Evolutionary conservation across 768 basidiomycete species (phyloP), one percentile per base, ranked within the genome.

Genomic region (Xerocomus spinulosus): DNA sequence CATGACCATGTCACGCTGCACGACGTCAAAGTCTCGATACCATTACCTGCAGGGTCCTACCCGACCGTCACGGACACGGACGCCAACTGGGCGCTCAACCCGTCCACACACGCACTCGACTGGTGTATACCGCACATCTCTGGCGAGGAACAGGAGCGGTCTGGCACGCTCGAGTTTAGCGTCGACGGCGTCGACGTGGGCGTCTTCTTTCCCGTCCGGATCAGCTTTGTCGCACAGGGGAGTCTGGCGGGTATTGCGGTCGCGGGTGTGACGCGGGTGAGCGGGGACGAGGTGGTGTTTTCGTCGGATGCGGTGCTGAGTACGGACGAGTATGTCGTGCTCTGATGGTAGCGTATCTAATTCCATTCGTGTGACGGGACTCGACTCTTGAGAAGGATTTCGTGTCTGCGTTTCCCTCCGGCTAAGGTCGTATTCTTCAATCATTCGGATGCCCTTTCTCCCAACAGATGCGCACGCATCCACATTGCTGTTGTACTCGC

Each of bases 181-280:
- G 82, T 92, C 41, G 82, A 82, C 8, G 92, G 91, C 4, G 88
- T 92, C 52, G 92, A 95, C 53, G 68, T 75, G 0, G 82, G 80
- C 4, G 79, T 78, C 9, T 95, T 96, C 73, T 99, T 97, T 89
- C 94, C 95, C 3, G 91, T 99, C 41, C 75, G 77, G 29, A 84
- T 95, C 2, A 68, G 75, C 2, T 97, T 98, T 60, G 81, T 85
- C 42, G 86, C 82, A 0, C 78, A 86, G 55, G 88, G 89, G 8
- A 89, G 85, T 58, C 67, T 95, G 52, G 84, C 86, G 0, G 90
- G 92, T 18, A 74, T 96, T 32, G 76, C 73, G 24, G 79, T 94
- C 14, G 74, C 67, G 3, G 70, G 66, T 25, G 82, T 87, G 30
- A 77, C 73, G n/a, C 76, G 74, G 42, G 68, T 82, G 18, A 77